Base-by-base conservation (phyloP, 2,329 filamentous ascomycete genomes). In the Botrytis medusae region DNA sequence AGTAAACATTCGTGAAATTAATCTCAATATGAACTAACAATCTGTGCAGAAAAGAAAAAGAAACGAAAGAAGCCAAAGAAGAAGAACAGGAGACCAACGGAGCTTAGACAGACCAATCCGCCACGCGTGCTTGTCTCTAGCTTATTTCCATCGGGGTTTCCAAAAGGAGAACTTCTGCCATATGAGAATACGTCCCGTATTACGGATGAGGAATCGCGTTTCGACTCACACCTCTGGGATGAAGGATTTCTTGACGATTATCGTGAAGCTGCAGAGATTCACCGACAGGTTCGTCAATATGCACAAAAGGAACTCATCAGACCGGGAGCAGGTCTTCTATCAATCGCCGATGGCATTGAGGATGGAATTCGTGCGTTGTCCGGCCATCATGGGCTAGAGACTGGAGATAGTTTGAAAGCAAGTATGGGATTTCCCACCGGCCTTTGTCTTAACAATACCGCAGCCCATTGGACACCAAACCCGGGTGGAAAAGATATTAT, bases 111-210 rank as follows among this genome's bases (percentile, higher is more conserved):
- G 83, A 91, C 90, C 29, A 86, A 88, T 69, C 93, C 93, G 44
- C 93, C 93, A 1, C 88, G 92, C n/a, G 89, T 95, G 37, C 86
- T 89, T 65, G 83, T 95, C 51, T 89, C 91, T 44, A 87, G 90
- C 76, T 86, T 96, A 60, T 95, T 94, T 84, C 88, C 90, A 73
- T 88, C 89, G 81, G 84, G 84, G 74, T 96, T 93, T 81, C 93
- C 93, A 63, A 88, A 89, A 80, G 93, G 93, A 77, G 89, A 95
- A 83, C 91, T 93, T 79, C 87, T 90, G 78, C 90, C 93, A 76
- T 96, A 96, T 83, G 92, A 95, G 77, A 95, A 95, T 81, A 83
- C 86, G 42, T 91, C 90, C 81, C 89, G 93, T 72, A 94, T 91
- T 7, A 95, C 93, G 10, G 90, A 86, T 81, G 93, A 95, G 82